A percentile compares a stretch with the other conserved stretches of the same genome.
phyloP scores from a whole-genome alignment of 345 rosid species.

The Salix viminalis region DNA sequence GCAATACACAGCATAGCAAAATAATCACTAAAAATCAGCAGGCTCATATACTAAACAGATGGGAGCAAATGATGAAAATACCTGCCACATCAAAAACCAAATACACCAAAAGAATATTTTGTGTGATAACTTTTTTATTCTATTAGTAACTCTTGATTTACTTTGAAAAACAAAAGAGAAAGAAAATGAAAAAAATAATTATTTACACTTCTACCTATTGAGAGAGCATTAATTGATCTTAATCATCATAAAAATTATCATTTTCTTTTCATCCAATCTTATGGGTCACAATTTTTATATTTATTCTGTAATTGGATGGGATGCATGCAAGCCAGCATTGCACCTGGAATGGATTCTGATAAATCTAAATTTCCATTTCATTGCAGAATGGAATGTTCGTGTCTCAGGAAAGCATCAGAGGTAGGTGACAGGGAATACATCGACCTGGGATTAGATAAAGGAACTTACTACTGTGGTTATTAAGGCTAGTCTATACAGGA shows the following conservation, averaged over 20 bases:
- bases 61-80: too few relatives aligned
- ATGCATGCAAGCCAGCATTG: not conserved
- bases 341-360: not conserved
- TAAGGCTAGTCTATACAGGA: constrained; percentile 15
- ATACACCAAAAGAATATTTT: not conserved
- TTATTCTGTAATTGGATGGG: too few relatives aligned
- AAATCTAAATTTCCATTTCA: not conserved
- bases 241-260: too few relatives aligned
- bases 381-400: not conserved
- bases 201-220: too few relatives aligned
- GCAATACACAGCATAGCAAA: too few relatives aligned
- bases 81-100: too few relatives aligned
- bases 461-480: not conserved
- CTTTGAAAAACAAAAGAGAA: too few relatives aligned
- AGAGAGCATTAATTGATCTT: too few relatives aligned
- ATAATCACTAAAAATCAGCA: too few relatives aligned
- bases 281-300: not conserved
- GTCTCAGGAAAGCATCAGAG: not conserved
- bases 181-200: too few relatives aligned
- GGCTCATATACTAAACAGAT: too few relatives aligned
- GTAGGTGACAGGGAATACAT: not conserved
- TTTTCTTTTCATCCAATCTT: not conserved
- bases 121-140: not conserved
- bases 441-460: not conserved
- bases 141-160: too few relatives aligned